These are phyloP conservation scores for Fraxinus platypoda DNA, from an alignment of 305 asterid species.

Conservation along the genomic window DNA sequence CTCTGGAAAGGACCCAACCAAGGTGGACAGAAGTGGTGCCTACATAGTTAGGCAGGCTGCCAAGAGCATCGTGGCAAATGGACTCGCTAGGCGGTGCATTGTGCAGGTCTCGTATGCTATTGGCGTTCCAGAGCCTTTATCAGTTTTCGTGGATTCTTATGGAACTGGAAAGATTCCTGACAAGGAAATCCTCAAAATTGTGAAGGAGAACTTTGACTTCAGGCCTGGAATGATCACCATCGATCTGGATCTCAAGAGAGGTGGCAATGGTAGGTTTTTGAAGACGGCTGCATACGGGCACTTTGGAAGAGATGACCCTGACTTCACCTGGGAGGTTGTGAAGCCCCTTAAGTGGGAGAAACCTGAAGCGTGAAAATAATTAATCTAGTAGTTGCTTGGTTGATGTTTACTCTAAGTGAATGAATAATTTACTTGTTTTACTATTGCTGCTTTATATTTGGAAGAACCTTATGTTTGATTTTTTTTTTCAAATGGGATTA, in stretches of 20 bases:
- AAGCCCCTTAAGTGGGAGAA: conserved; percentile 36
- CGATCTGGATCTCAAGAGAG: conserved; percentile 35
- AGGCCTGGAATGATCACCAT: conserved; percentile 38
- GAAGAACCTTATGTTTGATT: not conserved
- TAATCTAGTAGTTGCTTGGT: not conserved
- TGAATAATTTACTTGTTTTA: conserved; percentile 7
- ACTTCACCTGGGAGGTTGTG: conserved; percentile 41
- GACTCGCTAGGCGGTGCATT: conserved; percentile 31
- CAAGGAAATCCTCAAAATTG: conserved; percentile 29
- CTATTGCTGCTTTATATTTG: not conserved
- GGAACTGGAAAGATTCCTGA: conserved; percentile 37
- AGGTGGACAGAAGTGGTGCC: conserved; percentile 38
- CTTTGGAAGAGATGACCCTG: conserved; percentile 37
- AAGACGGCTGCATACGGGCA: conserved; percentile 42
- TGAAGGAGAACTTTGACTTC: conserved; percentile 36
- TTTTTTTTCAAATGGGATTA: not conserved
- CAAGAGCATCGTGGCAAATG: conserved; percentile 33
- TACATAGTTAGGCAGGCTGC: conserved; percentile 32
- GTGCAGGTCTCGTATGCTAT: conserved; percentile 37
- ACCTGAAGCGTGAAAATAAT: conserved; percentile 12
- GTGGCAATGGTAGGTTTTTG: conserved; percentile 29
- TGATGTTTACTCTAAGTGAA: not conserved
- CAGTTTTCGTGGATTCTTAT: conserved; percentile 30
- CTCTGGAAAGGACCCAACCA: conserved; percentile 38
- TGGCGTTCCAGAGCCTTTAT: conserved; percentile 31